A percentile compares a stretch with the other conserved stretches of the same genome.
phyloP scores from a whole-genome alignment of 805 yeast genomes.

The Maudiozyma barnettii region DNA sequence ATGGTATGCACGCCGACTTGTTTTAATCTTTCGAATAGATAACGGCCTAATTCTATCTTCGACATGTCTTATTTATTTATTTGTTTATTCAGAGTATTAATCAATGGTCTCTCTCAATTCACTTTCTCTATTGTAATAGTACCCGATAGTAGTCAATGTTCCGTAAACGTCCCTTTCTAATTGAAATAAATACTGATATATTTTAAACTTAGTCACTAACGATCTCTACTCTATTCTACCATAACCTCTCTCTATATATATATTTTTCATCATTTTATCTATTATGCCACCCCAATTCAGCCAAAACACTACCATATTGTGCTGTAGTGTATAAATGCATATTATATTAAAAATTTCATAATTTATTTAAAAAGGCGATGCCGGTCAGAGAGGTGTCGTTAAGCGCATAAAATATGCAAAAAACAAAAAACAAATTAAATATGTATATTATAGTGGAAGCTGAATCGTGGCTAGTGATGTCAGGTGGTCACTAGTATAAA shows the following conservation, averaged over 20 bases:
- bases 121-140: not conserved
- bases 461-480: too few relatives aligned
- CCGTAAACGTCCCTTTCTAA: not conserved
- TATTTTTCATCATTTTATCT: not conserved
- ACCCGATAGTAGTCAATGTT: not conserved
- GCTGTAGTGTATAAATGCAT: not conserved
- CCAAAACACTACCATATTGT: not conserved
- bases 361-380: too few relatives aligned
- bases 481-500: too few relatives aligned
- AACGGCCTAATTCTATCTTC: constrained; percentile 59
- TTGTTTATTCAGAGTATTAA: not conserved
- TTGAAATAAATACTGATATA: not conserved
- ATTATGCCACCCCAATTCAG: too few relatives aligned
- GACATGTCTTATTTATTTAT: constrained; percentile 15
- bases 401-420: too few relatives aligned
- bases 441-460: not conserved
- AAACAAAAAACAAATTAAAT: too few relatives aligned
- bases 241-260: not conserved
- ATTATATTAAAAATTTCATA: too few relatives aligned
- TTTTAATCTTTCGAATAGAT: constrained; percentile 64
- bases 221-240: not conserved
- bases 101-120: not conserved
- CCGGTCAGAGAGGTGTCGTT: too few relatives aligned
- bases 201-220: not conserved
- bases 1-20: constrained; percentile 61